Conservation (phyloP, 495 filamentous ascomycete species). For the Pyrenula massariospora region DNA sequence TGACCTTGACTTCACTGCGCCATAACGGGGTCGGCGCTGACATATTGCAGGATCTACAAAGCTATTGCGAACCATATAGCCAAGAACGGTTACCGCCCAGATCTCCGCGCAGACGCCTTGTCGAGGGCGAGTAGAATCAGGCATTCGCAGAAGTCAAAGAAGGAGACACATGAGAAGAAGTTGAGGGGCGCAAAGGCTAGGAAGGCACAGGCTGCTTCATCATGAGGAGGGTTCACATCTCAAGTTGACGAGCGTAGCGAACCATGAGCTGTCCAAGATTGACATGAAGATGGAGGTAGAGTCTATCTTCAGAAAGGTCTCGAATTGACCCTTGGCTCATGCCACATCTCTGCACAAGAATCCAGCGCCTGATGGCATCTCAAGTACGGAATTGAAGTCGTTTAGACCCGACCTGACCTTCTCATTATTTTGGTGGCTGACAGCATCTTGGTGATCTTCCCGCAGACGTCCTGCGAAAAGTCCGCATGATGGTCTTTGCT, state of each 20-base stretch:
- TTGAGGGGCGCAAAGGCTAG: conserved; percentile 69
- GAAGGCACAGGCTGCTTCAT: conserved; percentile 39
- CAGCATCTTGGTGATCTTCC: too few relatives aligned
- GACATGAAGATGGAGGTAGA: too few relatives aligned
- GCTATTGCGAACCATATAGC: conserved; percentile 67
- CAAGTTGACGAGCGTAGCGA: conserved; percentile 2
- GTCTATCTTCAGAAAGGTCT: too few relatives aligned
- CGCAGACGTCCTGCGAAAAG: too few relatives aligned
- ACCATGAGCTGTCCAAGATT: too few relatives aligned
- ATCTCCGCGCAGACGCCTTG: conserved; percentile 78
- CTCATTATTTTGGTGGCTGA: too few relatives aligned
- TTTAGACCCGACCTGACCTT: too few relatives aligned
- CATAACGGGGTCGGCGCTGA: conserved; percentile 11
- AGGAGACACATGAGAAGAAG: conserved; percentile 63
- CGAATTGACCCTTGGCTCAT: too few relatives aligned
- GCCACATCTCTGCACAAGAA: too few relatives aligned
- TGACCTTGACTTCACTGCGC: background rate
- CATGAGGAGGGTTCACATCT: conserved; percentile 25
- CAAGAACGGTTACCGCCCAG: conserved; percentile 73
- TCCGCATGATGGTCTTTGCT: too few relatives aligned
- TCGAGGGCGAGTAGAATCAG: conserved; percentile 82
- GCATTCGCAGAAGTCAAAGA: conserved; percentile 63
- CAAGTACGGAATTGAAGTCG: too few relatives aligned
- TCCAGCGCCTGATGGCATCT: too few relatives aligned
- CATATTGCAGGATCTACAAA: conserved; percentile 64